Percentiles rank a stretch among this genome's conserved stretches.
These are phyloP conservation scores for sunflower (Helianthus annuus) DNA, from an alignment of 129 eudicot species.

Conservation along the genomic window HanXRQr2.0-SUNRISE NC_035442.2:158750737-158751236, in stretches of 20 bases:
- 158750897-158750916: slow-evolving; percentile 36
- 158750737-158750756: slow-evolving; percentile 26
- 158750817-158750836: slow-evolving; percentile 36
- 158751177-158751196: too few relatives aligned
- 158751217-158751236: too few relatives aligned
- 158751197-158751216: too few relatives aligned
- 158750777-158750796: slow-evolving; percentile 58
- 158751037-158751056: too few relatives aligned
- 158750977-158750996: slow-evolving; percentile 24
- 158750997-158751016: neutral
- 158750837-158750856: slow-evolving; percentile 31
- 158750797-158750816: slow-evolving; percentile 53
- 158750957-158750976: slow-evolving; percentile 65
- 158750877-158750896: slow-evolving; percentile 26
- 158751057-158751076: too few relatives aligned
- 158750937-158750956: slow-evolving; percentile 49
- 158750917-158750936: slow-evolving; percentile 31
- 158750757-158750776: slow-evolving; percentile 29
- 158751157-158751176: too few relatives aligned
- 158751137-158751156: too few relatives aligned
- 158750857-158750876: slow-evolving; percentile 41
- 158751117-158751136: too few relatives aligned
- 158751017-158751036: neutral
- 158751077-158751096: too few relatives aligned
- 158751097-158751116: too few relatives aligned